These are phyloP conservation scores for Annulohypoxylon nitens DNA, from an alignment of 495 filamentous ascomycete genomes.

Conservation along the genomic window DNA sequence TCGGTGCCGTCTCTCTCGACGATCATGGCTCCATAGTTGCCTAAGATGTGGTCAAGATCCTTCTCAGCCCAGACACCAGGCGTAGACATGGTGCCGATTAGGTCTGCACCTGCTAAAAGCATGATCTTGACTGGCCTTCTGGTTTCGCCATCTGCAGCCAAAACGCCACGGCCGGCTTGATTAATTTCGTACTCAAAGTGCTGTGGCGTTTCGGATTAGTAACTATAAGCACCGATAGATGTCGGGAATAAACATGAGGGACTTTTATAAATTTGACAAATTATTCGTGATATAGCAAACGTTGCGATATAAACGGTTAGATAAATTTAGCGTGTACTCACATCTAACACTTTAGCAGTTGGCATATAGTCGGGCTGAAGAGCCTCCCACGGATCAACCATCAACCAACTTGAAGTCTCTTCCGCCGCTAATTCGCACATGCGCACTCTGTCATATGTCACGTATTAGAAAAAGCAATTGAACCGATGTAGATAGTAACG, in stretches of 20 bases:
- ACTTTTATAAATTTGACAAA: background rate
- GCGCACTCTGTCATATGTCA: constrained; percentile 47
- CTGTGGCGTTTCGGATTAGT: constrained; percentile 28
- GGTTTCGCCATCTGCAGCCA: constrained; percentile 69
- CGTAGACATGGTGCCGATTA: constrained; percentile 76
- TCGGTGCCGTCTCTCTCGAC: constrained; percentile 92
- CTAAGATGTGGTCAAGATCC: constrained; percentile 90
- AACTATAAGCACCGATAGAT: constrained; percentile 5
- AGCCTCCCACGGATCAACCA: constrained; percentile 79
- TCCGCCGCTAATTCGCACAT: constrained; percentile 88
- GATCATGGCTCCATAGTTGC: constrained; percentile 87
- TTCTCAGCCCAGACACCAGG: constrained; percentile 81
- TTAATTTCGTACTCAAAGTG: constrained; percentile 94
- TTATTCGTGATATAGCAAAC: background rate
- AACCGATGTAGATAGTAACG: background rate
- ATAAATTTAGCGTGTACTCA: constrained; percentile 33
- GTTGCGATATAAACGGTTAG: constrained; percentile 4
- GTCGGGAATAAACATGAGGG: background rate
- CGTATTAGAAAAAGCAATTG: constrained; percentile 30
- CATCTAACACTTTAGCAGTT: constrained; percentile 85
- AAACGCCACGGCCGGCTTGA: constrained; percentile 77
- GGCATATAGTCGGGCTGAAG: constrained; percentile 83
- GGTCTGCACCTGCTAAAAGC: constrained; percentile 83
- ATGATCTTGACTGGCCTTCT: constrained; percentile 71
- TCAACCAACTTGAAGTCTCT: constrained; percentile 79